Conservation (phyloP, 345 rosid genomes). For the Acer negundo region DNA sequence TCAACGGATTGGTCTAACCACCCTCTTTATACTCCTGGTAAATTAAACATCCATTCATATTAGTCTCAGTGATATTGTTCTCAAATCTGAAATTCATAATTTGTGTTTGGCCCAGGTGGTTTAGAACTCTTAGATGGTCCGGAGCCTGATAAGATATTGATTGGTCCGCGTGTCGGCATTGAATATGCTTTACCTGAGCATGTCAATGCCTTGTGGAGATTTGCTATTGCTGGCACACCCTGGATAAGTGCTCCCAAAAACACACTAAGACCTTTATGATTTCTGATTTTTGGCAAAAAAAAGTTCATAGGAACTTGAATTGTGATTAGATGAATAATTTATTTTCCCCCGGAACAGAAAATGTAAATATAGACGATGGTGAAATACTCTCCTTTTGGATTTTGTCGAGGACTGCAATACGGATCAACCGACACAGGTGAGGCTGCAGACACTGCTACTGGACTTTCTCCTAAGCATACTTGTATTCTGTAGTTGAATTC, state of each 20-base stretch:
- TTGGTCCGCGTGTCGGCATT: constrained; percentile 92
- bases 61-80: neutral
- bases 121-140: constrained; percentile 86
- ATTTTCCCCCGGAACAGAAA: neutral
- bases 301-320: neutral
- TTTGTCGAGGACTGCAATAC: neutral
- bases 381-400: neutral
- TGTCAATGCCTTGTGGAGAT: constrained; percentile 86
- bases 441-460: no score
- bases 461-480: neutral
- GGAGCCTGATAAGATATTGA: constrained; percentile 62
- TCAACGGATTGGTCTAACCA: constrained; percentile 90
- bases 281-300: neutral
- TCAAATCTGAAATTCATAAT: constrained; percentile 1
- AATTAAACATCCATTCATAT: constrained; percentile 14
- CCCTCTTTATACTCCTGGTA: constrained; percentile 80
- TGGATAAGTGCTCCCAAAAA: constrained; percentile 97
- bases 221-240: constrained; percentile 74
- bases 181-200: constrained; percentile 84
- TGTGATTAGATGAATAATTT: neutral
- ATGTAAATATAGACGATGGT: neutral
- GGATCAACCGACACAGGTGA: no score
- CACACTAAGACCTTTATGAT: constrained; percentile 52
- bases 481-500: neutral
- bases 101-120: constrained; percentile 56